Evolutionary conservation across 768 basidiomycete genomes (phyloP), one percentile per base, ranked within the genome.

Genomic region (Leucogyrophana mollusca): DNA sequence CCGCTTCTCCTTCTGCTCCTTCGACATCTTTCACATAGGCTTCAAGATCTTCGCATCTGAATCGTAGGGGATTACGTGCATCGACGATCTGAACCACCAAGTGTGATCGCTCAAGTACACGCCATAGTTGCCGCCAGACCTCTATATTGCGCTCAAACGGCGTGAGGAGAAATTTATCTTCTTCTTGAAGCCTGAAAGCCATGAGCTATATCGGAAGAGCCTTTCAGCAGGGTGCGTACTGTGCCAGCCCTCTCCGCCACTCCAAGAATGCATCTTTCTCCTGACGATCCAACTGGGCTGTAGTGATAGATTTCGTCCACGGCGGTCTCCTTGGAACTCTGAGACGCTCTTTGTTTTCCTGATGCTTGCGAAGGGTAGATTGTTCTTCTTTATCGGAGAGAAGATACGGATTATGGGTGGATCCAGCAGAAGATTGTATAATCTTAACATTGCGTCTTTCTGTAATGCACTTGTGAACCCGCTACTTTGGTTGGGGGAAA

Each of bases 81-180:
- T 99, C 96, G 42, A 96, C 90, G 41, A 99, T 95, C 66, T 98
- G 93, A 2, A 98, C 89, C 24, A 98, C 70, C 18, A 99, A 80
- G 56, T 96, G 90, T 1, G 95, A 96, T 17, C 94, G 81, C 69
- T 99, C 96, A 8, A 96, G 69, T 1, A 98, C 96, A 42, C 96
- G 78, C 96, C 96, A 99, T 7, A 99, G 78, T 59, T 99, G 96
- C 34, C 96, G 76, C 95, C 96, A 98, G 10, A 99, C 96, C 73
- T 98, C 94, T 24, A 99, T 69, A 60, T 98, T 99, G 40, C 94
- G 87, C 62, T 99, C 96, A 59, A 96, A 99, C 4, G 94, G 95
- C 0, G 94, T 95, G 1, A 97, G 73, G n/a, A 97, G 77, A 22
- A 98, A 80, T 33, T 82, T 79, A 46, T 95, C 87, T 50, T 79